Percentiles rank a stretch among this genome's conserved stretches.
Evolutionary conservation across 352 stramenopile genomes (phyloP).

Genomic region (Phytophthora lateralis): DNA sequence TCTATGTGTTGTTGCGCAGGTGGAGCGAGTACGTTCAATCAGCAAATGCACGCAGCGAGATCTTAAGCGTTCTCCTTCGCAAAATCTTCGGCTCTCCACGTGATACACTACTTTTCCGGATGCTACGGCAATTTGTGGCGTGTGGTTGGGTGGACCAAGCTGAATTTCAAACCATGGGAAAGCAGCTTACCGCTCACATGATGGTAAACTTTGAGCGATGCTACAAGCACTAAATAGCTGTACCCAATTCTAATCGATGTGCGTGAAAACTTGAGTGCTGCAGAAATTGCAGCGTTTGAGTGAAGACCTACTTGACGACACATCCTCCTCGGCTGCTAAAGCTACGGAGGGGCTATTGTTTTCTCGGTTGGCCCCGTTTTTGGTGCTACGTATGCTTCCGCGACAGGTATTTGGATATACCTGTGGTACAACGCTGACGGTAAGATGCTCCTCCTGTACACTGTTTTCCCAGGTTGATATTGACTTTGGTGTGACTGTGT

Average conservation of each 20-base stretch:
- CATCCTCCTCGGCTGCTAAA: conserved; percentile 34
- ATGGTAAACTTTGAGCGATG: conserved; percentile 31
- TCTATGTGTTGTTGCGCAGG: conserved; percentile 18
- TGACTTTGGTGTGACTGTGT: conserved; percentile 10
- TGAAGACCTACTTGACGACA: conserved; percentile 53
- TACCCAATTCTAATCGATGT: conserved; percentile 5
- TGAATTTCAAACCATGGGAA: conserved; percentile 29
- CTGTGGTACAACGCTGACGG: conserved; percentile 15
- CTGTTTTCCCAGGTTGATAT: conserved; percentile 1
- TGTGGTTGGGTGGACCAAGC: conserved; percentile 36
- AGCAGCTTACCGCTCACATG: conserved; percentile 39
- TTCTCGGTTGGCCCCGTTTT: conserved; percentile 55
- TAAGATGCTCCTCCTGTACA: conserved; percentile 14
- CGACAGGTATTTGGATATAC: conserved; percentile 25
- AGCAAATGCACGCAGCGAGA: conserved; percentile 7
- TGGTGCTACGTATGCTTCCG: conserved; percentile 70
- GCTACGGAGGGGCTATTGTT: conserved; percentile 63
- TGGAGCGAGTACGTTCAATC: conserved; percentile 35
- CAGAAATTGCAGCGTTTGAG: conserved; percentile 50
- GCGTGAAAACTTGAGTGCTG: background rate
- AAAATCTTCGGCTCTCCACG: conserved; percentile 55
- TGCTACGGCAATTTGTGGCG: conserved; percentile 49
- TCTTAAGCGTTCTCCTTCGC: conserved; percentile 38
- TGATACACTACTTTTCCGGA: conserved; percentile 44
- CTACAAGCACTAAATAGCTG: background rate